These are phyloP conservation scores for Areca catechu DNA, from an alignment of 176 grass and related monocot species.

Conservation along the genomic window DNA sequence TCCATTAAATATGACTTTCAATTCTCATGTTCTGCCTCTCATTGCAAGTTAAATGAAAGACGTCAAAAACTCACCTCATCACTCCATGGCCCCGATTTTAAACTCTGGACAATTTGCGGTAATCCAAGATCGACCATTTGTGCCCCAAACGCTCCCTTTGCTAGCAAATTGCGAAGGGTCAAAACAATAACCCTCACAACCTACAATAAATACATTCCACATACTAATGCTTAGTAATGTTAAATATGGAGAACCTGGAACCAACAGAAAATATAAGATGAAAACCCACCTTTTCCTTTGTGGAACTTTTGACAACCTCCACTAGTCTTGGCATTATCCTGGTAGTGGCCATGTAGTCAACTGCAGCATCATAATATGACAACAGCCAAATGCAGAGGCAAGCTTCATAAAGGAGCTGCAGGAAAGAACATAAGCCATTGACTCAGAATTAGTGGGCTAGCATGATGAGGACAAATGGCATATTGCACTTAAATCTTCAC, in stretches of 20 bases:
- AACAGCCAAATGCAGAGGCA: conserved; percentile 96
- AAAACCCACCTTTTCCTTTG: conserved; percentile 87
- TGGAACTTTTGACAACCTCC: conserved; percentile 92
- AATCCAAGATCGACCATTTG: conserved; percentile 98
- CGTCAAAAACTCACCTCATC: conserved; percentile 61
- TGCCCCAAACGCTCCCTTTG: conserved; percentile 72
- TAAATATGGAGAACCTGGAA: neutral
- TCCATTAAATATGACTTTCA: too few species aligned
- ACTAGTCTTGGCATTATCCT: conserved; percentile 80
- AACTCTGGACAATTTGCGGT: conserved; percentile 75
- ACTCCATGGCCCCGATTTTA: conserved; percentile 94
- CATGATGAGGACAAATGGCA: too few species aligned
- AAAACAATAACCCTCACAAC: conserved; percentile 87
- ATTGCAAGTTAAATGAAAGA: too few species aligned
- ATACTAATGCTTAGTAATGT: too few species aligned
- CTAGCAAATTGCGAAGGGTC: conserved; percentile 72
- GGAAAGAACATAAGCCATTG: conserved; percentile 1
- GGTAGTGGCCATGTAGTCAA: conserved; percentile 87
- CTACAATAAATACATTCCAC: conserved; percentile 30
- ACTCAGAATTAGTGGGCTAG: too few species aligned
- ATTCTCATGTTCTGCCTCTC: too few species aligned
- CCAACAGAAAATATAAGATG: neutral
- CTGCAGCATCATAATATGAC: conserved; percentile 75
- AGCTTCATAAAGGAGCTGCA: conserved; percentile 94
- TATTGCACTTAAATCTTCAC: too few species aligned